Evolutionary conservation across 176 grass and related monocot genomes (phyloP), one percentile per base, ranked within the genome.

Genomic region (Rhynchospora breviuscula): DNA sequence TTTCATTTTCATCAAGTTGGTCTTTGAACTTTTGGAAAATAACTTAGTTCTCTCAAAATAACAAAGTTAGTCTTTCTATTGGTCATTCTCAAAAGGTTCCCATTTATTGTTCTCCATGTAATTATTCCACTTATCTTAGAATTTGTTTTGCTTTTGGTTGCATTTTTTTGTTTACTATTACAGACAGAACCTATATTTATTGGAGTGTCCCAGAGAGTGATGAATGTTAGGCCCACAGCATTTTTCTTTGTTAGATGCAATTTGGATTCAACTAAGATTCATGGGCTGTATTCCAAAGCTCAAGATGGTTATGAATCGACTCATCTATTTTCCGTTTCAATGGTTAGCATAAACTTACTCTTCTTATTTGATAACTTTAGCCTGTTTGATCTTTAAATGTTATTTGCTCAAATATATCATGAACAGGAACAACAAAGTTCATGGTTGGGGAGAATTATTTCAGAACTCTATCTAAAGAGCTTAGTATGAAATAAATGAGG

Each of bases 271-370:
- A 66, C 31, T 70, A 80, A 67, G 57, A 84, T 94, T 69, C 62
- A 71, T 59, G 87, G 95, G 29, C 83, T 95, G 58, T 98, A 98
- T 90, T 90, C 85, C 40, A 87, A 25, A 91, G 93, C 96, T 80
- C 96, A 98, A 89, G 93, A 98, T 91, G 96, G 96, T 12, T 95
- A 85, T 81, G 96, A 95, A 80, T 98, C 96, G 51, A 98, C 96
- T 56, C 94, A 89, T 40, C 35, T 98, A 21, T 93, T 82, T 84
- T 56, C 91, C 12, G 88, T 91, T 57, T 87, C 86, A 18, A 45
- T 69, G 71, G 96, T 98, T 29, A 87, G 89, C 48, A 82, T 71
- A 79, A 63, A 65, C 13, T 15, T 11, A 26, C 13, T 43, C 48
- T 53, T 76, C 21, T 53, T 29, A 23, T 54, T 71, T 47, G 25